A percentile compares a stretch with the other conserved stretches of the same genome.
Conservation (phyloP, 768 basidiomycete genomes). For the Boletus coccyginus region DNA sequence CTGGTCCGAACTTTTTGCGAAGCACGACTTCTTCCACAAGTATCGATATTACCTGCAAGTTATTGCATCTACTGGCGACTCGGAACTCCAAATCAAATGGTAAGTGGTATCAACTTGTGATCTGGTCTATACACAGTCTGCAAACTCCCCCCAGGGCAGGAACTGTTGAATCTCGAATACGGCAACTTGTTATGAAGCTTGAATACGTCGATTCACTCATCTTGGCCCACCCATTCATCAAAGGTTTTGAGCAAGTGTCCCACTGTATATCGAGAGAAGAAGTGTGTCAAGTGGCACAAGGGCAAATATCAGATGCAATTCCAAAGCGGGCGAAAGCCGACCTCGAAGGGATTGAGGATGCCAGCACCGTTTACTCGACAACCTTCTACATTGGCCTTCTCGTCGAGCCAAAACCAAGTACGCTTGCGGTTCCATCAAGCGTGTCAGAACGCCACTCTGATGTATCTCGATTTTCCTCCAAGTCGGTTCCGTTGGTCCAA, state of each 20-base stretch:
- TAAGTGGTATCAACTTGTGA: slow-evolving; percentile 34
- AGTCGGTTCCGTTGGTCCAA: slow-evolving; percentile 76
- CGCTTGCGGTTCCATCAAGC: slow-evolving; percentile 30
- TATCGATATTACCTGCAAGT: slow-evolving; percentile 97
- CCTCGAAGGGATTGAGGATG: slow-evolving; percentile 70
- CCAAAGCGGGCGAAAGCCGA: slow-evolving; percentile 75
- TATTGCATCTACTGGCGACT: slow-evolving; percentile 81
- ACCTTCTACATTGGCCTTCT: slow-evolving; percentile 95
- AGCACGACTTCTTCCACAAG: slow-evolving; percentile 96
- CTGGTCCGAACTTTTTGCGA: slow-evolving; percentile 93
- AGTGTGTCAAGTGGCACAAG: slow-evolving; percentile 83
- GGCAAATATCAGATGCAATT: slow-evolving; percentile 74
- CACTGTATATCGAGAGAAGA: slow-evolving; percentile 87
- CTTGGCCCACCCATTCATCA: slow-evolving; percentile 92
- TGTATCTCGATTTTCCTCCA: slow-evolving; percentile 16
- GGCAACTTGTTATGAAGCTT: slow-evolving; percentile 96
- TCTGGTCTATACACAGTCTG: slow-evolving; percentile 8
- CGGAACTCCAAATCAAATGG: slow-evolving; percentile 94
- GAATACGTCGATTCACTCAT: slow-evolving; percentile 92
- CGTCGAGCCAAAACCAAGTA: slow-evolving; percentile 89
- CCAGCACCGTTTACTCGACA: slow-evolving; percentile 86
- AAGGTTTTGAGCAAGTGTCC: slow-evolving; percentile 85
- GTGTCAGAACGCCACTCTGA: slow-evolving; percentile 17
- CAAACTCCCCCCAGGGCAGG: slow-evolving; percentile 58
- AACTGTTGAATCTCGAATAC: slow-evolving; percentile 96